Conservation (phyloP, 495 filamentous ascomycete species). For the Tuber melanosporum region DNA sequence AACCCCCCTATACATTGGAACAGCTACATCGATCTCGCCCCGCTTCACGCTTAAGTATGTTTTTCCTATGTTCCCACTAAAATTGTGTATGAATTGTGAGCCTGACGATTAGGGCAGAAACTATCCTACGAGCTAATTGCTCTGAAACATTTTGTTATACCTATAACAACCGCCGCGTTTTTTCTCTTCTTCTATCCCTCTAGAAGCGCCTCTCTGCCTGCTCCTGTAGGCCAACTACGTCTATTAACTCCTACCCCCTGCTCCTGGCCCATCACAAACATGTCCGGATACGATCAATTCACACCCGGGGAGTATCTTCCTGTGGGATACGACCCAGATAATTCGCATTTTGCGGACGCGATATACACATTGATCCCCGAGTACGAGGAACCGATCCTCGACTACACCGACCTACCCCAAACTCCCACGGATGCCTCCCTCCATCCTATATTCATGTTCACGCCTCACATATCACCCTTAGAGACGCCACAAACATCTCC, state of each 20-base stretch:
- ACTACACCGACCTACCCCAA: neutral
- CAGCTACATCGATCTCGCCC: neutral
- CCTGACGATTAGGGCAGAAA: neutral
- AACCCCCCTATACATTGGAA: neutral
- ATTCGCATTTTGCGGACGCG: neutral
- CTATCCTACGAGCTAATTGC: neutral
- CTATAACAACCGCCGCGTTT: neutral
- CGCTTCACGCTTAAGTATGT: neutral
- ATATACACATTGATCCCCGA: neutral
- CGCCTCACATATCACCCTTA: neutral
- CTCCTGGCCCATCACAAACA: neutral
- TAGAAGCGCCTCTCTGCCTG: neutral
- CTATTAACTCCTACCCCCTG: neutral
- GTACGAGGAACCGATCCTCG: neutral
- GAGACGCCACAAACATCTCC: neutral
- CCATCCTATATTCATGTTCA: neutral
- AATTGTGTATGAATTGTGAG: neutral
- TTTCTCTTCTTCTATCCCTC: neutral
- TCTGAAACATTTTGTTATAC: constrained; percentile 4
- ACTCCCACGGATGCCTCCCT: neutral
- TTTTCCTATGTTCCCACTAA: neutral
- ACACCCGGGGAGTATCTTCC: neutral
- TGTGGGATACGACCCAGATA: neutral
- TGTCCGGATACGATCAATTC: neutral
- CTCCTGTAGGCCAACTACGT: neutral